Percentiles rank a stretch among this genome's conserved stretches.
These are phyloP conservation scores for Fusarium pininemorale DNA, from an alignment of 2,329 filamentous ascomycete species.

Conservation along the genomic window DNA sequence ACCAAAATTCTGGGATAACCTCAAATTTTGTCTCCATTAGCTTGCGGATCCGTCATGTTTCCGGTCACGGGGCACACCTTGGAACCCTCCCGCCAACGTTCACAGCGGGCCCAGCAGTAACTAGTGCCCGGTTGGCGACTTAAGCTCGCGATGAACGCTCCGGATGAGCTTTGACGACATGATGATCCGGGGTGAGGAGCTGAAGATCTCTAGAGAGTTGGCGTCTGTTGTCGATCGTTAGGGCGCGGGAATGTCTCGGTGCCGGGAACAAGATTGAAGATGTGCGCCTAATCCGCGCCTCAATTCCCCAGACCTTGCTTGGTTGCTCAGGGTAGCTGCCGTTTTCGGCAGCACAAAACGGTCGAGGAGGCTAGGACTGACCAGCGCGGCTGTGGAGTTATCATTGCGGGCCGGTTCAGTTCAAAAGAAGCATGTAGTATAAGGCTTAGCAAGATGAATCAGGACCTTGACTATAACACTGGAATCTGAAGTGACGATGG, in stretches of 20 bases:
- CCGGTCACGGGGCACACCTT: constrained; percentile 4
- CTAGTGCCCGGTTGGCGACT: neutral
- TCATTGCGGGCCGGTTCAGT: neutral
- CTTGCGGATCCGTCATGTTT: neutral
- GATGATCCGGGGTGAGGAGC: neutral
- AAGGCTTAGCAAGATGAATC: neutral
- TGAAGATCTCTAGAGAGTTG: neutral
- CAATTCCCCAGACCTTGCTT: constrained; percentile 1
- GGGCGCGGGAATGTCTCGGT: constrained; percentile 1
- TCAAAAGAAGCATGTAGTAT: neutral
- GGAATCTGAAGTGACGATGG: too few relatives aligned
- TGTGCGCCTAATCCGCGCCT: neutral
- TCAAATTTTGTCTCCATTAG: neutral
- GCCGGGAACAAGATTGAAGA: neutral
- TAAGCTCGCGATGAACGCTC: neutral
- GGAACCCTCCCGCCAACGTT: neutral
- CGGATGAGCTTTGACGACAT: neutral
- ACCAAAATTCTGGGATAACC: neutral
- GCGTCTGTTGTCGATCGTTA: neutral
- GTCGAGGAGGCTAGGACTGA: neutral
- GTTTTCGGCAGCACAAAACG: constrained; percentile 11
- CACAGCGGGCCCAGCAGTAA: neutral
- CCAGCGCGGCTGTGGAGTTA: constrained; percentile 6
- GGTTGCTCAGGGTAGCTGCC: neutral
- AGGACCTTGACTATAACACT: too few relatives aligned